Base-by-base conservation (phyloP, 2,329 filamentous ascomycete genomes). In the Periglandula ipomoeae region DNA sequence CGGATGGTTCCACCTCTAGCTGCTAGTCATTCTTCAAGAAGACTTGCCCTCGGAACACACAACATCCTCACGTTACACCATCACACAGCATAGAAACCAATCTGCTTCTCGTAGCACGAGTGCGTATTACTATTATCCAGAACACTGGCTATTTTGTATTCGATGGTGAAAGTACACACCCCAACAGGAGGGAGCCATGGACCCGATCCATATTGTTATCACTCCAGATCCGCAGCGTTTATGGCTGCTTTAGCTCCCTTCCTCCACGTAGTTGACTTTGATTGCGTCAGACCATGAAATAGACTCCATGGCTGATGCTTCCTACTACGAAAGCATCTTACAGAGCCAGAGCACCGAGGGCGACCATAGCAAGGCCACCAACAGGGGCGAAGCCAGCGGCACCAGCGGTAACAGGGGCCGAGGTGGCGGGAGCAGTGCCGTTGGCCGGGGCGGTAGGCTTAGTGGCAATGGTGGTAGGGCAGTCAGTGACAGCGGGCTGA, bases 291-390 rank as follows among this genome's bases (percentile, higher is more conserved):
- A n/a, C n/a, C n/a, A n/a, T n/a, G n/a, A n/a, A n/a, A n/a, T n/a
- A n/a, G n/a, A 8, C 43, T 22, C 43, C 10, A 7, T 11, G n/a
- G 15, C 30, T 11, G 6, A 15, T 32, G 30, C 30, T 32, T 32
- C 15, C 30, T 32, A 15, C 3, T 9, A 23, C 13, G 15, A 24
- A 47, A 49, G 35, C 39, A 41, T 44, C 34, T 67, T 68, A 69
- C 63, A 69, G 63, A 54, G 65, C 65, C 53, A 68, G 48, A 50
- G 57, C 64, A 51, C 55, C 62, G 42, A 65, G 50, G 43, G 55
- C 61, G 43, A 62, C 54, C 54, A 66, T 56, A 56, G 61, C 65
- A 19, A 65, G 46, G 46, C 55, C 62, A n/a, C 63, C 62, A 20
- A 63, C 37, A 55, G 62, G 57, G 53, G 54, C 59, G 48, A 64